Evolutionary conservation across 768 basidiomycete genomes (phyloP), one percentile per base, ranked within the genome.

Genomic region (Lyophyllum semitale): DNA sequence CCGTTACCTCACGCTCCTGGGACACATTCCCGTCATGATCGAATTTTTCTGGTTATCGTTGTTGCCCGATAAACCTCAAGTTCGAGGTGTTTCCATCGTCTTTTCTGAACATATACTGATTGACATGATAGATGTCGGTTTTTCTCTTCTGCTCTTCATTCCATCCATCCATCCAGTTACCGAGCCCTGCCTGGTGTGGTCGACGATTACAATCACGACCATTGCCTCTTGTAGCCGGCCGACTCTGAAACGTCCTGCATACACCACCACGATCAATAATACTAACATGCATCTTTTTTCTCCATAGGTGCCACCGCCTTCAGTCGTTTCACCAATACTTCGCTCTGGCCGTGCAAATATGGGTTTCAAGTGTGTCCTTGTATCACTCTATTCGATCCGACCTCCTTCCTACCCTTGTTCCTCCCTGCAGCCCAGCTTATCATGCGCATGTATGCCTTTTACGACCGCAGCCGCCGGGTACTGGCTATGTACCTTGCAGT

Each of bases 361-460:
- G 53, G 22, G 55, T 62, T n/a, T 38, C 17, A 15, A n/a, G n/a
- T 42, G 25, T 29, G 38, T 42, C 47, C 18, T 17, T 22, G 26
- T 23, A 27, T 22, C 18, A 25, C 33, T 38, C 32, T 13, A n/a
- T n/a, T n/a, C 3, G 6, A 22, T 3, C 22, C 1, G 25, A 15
- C 9, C n/a, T 8, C 7, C 6, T 37, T n/a, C n/a, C n/a, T 26
- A 7, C 15, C 8, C n/a, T 35, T 17, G 18, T 37, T 8, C 3
- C 4, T n/a, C 42, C 51, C 23, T n/a, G 8, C 41, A 70, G 71
- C 57, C n/a, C 59, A 71, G 38, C 65, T 77, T 44, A 73, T 76
- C 7, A 76, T 79, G 67, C 71, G 78, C 8, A 76, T 71, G 45
- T 75, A 75, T 50, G 78, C 78, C 8, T 60, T 80, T 6, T 80